A percentile compares a stretch with the other conserved stretches of the same genome.
Conservation (phyloP, 1,284 basidiomycete genomes). For the Ceratobasidium sp. region DNA sequence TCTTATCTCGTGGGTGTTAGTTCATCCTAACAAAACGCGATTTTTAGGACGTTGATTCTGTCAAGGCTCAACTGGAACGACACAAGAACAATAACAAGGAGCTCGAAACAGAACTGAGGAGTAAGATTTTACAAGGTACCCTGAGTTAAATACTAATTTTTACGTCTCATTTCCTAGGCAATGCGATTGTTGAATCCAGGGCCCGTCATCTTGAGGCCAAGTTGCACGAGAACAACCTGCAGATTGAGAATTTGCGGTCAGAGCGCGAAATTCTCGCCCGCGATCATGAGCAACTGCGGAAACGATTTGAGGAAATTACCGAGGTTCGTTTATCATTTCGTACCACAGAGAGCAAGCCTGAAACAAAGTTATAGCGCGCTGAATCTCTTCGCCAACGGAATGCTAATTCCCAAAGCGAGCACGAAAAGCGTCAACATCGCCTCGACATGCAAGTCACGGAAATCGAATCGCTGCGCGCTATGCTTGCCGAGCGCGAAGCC, state of each 20-base stretch:
- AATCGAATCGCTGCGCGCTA: slow-evolving; percentile 74
- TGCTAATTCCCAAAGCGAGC: slow-evolving; percentile 68
- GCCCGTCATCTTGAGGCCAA: slow-evolving; percentile 70
- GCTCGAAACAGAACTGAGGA: slow-evolving; percentile 72
- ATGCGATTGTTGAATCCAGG: slow-evolving; percentile 73
- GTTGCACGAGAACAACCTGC: slow-evolving; percentile 69
- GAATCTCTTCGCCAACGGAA: slow-evolving; percentile 71
- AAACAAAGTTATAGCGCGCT: slow-evolving; percentile 56
- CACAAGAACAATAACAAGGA: slow-evolving; percentile 75
- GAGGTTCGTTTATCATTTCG: slow-evolving; percentile 60
- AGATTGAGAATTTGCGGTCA: slow-evolving; percentile 75
- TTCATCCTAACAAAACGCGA: slow-evolving; percentile 28
- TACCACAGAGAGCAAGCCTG: not conserved
- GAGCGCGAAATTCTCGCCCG: slow-evolving; percentile 72
- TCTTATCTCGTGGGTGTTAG: not conserved
- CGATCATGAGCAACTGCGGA: slow-evolving; percentile 77
- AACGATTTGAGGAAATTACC: slow-evolving; percentile 68
- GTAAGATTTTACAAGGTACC: slow-evolving; percentile 55
- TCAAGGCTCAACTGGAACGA: slow-evolving; percentile 71
- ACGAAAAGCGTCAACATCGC: slow-evolving; percentile 74
- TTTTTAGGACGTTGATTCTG: slow-evolving; percentile 76
- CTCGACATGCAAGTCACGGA: slow-evolving; percentile 75
- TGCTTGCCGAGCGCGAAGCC: slow-evolving; percentile 69
- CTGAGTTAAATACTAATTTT: not conserved
- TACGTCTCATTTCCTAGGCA: slow-evolving; percentile 58